phyloP scores from a whole-genome alignment of 495 filamentous ascomycete genomes.

The Aspergillus mulundensis region DNA sequence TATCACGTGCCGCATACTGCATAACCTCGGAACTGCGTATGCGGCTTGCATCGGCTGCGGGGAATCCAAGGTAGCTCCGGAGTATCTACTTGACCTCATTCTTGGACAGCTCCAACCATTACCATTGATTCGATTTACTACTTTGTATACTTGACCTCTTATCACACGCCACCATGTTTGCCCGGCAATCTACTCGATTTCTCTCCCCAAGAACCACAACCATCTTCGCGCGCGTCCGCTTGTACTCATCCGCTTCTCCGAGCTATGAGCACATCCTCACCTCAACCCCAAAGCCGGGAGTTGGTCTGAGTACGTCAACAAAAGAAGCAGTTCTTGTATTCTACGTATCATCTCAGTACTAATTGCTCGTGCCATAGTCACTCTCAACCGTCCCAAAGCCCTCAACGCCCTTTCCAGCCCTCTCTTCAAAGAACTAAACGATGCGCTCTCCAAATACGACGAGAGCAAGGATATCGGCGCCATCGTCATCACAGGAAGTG shows the following conservation, averaged over 20 bases:
- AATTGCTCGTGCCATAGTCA: slow-evolving; percentile 53
- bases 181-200: slow-evolving; percentile 54
- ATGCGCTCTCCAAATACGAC: slow-evolving; percentile 70
- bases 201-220: slow-evolving; percentile 52
- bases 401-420: slow-evolving; percentile 89
- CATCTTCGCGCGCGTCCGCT: slow-evolving; percentile 45
- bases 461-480: slow-evolving; percentile 62
- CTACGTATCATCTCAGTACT: too few relatives aligned
- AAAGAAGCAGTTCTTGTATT: not conserved
- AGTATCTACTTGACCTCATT: not conserved
- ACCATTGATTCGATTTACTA: slow-evolving; percentile 10
- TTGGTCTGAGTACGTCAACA: slow-evolving; percentile 69
- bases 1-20: not conserved
- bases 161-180: slow-evolving; percentile 43
- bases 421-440: slow-evolving; percentile 84
- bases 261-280: slow-evolving; percentile 79
- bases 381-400: slow-evolving; percentile 91
- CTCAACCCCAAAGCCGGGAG: slow-evolving; percentile 78
- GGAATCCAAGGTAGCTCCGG: not conserved
- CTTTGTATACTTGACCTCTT: not conserved
- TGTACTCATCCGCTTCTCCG: slow-evolving; percentile 54
- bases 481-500: slow-evolving; percentile 82
- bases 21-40: not conserved
- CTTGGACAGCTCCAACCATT: not conserved
- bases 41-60: slow-evolving; percentile 8